Base-by-base conservation (phyloP, 768 basidiomycete genomes). In the Lactarius hengduanensis region DNA sequence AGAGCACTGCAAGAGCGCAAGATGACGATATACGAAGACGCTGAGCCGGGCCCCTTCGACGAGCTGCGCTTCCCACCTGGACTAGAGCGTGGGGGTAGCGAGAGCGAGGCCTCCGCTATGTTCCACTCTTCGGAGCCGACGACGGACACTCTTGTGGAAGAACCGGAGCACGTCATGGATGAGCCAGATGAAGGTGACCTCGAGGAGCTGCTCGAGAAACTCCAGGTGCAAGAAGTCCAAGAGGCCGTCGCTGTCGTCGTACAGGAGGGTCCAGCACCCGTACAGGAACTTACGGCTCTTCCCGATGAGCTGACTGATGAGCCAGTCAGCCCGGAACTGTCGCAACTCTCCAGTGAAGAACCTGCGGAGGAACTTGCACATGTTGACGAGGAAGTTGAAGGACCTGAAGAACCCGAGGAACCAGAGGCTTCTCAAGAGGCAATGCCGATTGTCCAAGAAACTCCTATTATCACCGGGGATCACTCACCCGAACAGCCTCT, bases 1-100 rank as follows among this genome's bases (percentile, higher is more conserved):
- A 41, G 36, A 8, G 61, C 28, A n/a, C 53, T 36, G 16, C 61
- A 59, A 2, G 61, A 62, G 32, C 68, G 68, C 13, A 65, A 67
- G 54, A 65, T 59, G 66, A 62, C 65, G 36, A 56, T 61, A 45
- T 68, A 67, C 28, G 61, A 62, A 50, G 66, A 62, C 18, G 61
- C 57, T 2, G 61, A 68, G 62, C 11, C 57, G 8, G 68, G 66
- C 28, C 47, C 55, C 6, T 36, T 64, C 18, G 58, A 59, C 36
- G 68, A 62, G 41, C 36, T 67, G 36, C 68, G 61, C 54, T 69
- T 62, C 50, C 68, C 66, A n/a, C 66, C 68, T 9, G 66, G 68
- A 13, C 43, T 63, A 5, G 61, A 38, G 26, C 57, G 50, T 16
- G 41, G 50, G 15, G 50, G 2, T 5, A 66, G 55, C 16, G 64